These are phyloP conservation scores for Skeletonema potamos DNA, from an alignment of 108 stramenopile species.

Conservation along the genomic window DNA sequence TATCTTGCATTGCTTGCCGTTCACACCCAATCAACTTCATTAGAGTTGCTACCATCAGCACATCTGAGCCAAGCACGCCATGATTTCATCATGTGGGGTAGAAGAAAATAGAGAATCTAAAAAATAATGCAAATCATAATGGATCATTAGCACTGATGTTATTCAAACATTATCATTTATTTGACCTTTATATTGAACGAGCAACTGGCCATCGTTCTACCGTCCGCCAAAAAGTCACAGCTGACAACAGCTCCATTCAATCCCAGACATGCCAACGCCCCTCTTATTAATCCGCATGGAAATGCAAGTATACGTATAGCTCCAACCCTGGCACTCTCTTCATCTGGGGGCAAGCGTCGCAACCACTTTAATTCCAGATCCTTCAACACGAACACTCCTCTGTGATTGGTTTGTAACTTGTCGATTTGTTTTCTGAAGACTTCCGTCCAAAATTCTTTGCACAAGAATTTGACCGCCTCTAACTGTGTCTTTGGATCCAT, in stretches of 20 bases:
- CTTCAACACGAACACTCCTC: constrained; percentile 92
- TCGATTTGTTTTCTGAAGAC: constrained; percentile 94
- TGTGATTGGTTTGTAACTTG: constrained; percentile 94
- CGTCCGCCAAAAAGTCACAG: constrained; percentile 91
- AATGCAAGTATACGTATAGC: constrained; percentile 82
- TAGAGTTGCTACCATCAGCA: background rate
- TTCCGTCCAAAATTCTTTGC: constrained; percentile 94
- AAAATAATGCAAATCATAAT: background rate
- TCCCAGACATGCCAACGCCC: constrained; percentile 86
- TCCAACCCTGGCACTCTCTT: constrained; percentile 70
- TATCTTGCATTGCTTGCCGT: background rate
- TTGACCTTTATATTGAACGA: constrained; percentile 94
- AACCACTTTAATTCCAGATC: constrained; percentile 85
- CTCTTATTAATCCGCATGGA: constrained; percentile 91
- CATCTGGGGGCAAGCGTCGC: constrained; percentile 67
- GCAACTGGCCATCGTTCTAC: constrained; percentile 87
- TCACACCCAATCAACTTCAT: background rate
- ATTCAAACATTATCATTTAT: constrained; percentile 24
- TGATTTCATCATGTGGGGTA: background rate
- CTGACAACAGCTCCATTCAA: constrained; percentile 80
- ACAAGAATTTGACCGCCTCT: constrained; percentile 93
- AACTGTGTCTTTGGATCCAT: constrained; percentile 65
- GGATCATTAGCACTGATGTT: background rate
- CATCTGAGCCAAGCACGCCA: background rate
- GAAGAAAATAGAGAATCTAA: background rate